Percentiles rank a stretch among this genome's conserved stretches.
Evolutionary conservation across 2,329 filamentous ascomycete genomes (phyloP).

Genomic region (Arthrobotrys conoides): DNA sequence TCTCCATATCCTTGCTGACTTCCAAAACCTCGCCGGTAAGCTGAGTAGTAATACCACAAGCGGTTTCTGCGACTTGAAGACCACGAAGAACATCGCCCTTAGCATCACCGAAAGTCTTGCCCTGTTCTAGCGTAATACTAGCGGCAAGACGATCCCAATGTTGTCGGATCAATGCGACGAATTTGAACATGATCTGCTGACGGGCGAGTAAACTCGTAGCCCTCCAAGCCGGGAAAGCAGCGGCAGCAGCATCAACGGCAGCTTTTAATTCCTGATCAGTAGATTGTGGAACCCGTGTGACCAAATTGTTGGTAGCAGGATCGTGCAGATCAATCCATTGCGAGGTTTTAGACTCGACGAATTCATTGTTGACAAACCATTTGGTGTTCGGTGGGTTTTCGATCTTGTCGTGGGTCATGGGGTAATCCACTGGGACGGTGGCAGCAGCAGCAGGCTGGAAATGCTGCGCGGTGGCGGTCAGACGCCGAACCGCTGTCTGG

Average conservation of each 20-base stretch:
- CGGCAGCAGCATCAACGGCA: conserved; percentile 80
- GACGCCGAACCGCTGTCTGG: conserved; percentile 69
- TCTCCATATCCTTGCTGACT: conserved; percentile 92
- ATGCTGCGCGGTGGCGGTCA: conserved; percentile 74
- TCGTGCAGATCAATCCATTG: conserved; percentile 85
- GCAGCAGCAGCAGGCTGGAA: conserved; percentile 71
- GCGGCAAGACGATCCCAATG: conserved; percentile 88
- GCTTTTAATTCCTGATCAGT: conserved; percentile 82
- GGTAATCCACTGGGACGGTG: conserved; percentile 73
- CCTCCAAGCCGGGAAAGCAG: conserved; percentile 81
- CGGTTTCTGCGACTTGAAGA: conserved; percentile 85
- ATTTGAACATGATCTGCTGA: conserved; percentile 91
- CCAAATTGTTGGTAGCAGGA: conserved; percentile 86
- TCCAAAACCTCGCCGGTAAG: conserved; percentile 87
- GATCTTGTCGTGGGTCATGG: conserved; percentile 80
- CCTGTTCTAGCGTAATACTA: conserved; percentile 88
- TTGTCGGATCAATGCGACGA: conserved; percentile 82
- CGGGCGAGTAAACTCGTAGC: conserved; percentile 79
- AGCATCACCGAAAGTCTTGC: conserved; percentile 88
- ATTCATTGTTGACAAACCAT: conserved; percentile 86
- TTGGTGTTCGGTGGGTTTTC: conserved; percentile 78
- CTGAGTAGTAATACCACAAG: conserved; percentile 83
- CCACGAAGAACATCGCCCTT: conserved; percentile 85
- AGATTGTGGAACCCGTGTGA: conserved; percentile 85
- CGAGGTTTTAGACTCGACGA: conserved; percentile 77